Percentiles rank a stretch among this genome's conserved stretches.
Evolutionary conservation across 2,329 filamentous ascomycete species (phyloP).

Genomic region (Setomelanomma holmii): DNA sequence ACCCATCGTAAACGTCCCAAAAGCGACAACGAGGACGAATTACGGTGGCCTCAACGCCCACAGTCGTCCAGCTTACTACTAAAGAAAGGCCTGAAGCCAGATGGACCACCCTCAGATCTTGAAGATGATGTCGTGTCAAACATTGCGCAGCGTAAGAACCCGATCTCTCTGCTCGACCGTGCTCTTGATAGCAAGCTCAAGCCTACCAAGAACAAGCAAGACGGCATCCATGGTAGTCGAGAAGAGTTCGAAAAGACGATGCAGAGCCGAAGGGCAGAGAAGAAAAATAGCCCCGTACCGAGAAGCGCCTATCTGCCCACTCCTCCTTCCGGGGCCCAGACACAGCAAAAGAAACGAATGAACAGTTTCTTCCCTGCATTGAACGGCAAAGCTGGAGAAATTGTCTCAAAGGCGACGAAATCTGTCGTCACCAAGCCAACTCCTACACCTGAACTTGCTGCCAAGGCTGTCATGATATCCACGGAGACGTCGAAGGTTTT

Average conservation of each 20-base stretch:
- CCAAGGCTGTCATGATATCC: no score
- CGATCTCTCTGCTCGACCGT: constrained; percentile 21
- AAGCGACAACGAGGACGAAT: constrained; percentile 14
- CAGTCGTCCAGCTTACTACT: neutral
- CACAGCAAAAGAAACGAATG: constrained; percentile 9
- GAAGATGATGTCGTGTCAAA: neutral
- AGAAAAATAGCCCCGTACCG: constrained; percentile 3
- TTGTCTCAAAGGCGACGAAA: neutral
- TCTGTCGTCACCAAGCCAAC: neutral
- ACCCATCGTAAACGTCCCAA: constrained; percentile 22
- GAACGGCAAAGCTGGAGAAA: neutral
- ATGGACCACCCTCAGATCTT: neutral
- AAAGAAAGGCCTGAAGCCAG: neutral
- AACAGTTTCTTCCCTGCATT: neutral
- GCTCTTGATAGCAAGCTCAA: constrained; percentile 14
- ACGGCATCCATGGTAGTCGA: constrained; percentile 14
- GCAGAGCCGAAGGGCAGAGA: constrained; percentile 10
- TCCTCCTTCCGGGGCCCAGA: constrained; percentile 27
- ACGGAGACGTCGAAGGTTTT: constrained; percentile 12
- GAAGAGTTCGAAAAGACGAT: constrained; percentile 21
- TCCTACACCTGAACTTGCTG: neutral
- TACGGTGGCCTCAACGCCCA: neutral
- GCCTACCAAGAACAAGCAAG: constrained; percentile 7
- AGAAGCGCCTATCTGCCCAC: constrained; percentile 26
- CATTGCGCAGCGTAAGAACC: constrained; percentile 4